Conservation (phyloP, 2,329 filamentous ascomycete species). For the Cordyceps tenuipes region DNA sequence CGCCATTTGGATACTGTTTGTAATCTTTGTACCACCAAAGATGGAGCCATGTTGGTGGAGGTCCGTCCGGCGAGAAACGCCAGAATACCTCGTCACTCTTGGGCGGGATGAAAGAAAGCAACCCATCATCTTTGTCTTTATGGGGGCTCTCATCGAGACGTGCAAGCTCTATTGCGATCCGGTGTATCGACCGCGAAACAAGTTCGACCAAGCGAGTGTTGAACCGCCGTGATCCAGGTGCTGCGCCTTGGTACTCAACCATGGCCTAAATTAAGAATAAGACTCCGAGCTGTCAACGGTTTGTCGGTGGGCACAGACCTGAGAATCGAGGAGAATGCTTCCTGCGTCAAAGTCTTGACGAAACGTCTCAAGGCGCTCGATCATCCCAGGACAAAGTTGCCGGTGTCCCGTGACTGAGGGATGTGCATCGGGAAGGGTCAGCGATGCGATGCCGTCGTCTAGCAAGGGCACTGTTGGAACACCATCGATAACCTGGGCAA, state of each 20-base stretch:
- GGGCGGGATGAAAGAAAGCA: slow-evolving; percentile 18
- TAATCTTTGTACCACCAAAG: slow-evolving; percentile 17
- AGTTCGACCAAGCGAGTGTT: slow-evolving; percentile 24
- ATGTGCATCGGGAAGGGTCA: slow-evolving; percentile 1
- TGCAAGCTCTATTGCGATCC: slow-evolving; percentile 21
- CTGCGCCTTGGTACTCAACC: slow-evolving; percentile 11
- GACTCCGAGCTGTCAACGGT: neutral
- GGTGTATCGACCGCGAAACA: slow-evolving; percentile 21
- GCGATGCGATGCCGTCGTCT: neutral
- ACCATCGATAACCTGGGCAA: slow-evolving; percentile 20
- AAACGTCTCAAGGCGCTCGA: slow-evolving; percentile 16
- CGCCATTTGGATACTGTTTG: slow-evolving; percentile 14
- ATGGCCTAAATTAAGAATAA: slow-evolving; percentile 16
- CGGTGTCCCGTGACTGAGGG: slow-evolving; percentile 15
- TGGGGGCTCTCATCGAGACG: slow-evolving; percentile 16
- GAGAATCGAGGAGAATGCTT: too few species aligned
- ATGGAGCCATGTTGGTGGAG: slow-evolving; percentile 18
- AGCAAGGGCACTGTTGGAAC: slow-evolving; percentile 13
- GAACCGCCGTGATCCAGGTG: slow-evolving; percentile 19
- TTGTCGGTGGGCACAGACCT: too few species aligned
- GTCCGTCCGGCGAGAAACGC: slow-evolving; percentile 6
- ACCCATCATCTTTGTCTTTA: slow-evolving; percentile 15
- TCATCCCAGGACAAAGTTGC: slow-evolving; percentile 15
- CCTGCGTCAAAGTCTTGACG: slow-evolving; percentile 12
- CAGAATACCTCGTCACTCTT: slow-evolving; percentile 10